Evolutionary conservation across 2,329 filamentous ascomycete genomes (phyloP).

Genomic region (Emydomyces testavorans): DNA sequence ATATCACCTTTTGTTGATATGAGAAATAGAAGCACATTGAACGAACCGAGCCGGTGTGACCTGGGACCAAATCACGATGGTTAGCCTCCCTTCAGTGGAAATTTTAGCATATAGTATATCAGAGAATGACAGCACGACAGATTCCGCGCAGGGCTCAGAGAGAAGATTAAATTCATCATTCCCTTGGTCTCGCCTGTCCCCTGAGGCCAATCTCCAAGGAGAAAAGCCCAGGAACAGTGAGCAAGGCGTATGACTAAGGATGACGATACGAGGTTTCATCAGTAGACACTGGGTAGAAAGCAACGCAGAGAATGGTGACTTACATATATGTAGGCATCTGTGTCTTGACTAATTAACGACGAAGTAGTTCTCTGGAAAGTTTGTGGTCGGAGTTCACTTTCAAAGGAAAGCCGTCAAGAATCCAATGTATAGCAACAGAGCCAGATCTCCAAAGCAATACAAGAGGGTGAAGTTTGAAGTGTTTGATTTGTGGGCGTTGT

Average conservation of each 20-base stretch:
- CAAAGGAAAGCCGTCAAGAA: neutral
- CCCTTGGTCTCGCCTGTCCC: slow-evolving; percentile 4
- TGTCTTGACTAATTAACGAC: neutral
- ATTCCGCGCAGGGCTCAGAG: slow-evolving; percentile 2
- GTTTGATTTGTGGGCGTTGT: too few relatives aligned
- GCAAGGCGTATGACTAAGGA: slow-evolving; percentile 12
- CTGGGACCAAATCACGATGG: too few relatives aligned
- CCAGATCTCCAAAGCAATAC: neutral
- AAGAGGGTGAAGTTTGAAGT: too few relatives aligned
- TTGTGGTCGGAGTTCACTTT: neutral
- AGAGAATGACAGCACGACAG: neutral
- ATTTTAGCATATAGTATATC: too few relatives aligned
- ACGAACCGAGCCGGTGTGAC: too few relatives aligned
- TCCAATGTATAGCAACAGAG: neutral
- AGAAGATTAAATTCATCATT: slow-evolving; percentile 12
- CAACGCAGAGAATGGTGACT: neutral
- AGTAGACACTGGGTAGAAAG: neutral
- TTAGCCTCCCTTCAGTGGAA: neutral
- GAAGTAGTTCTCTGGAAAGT: neutral
- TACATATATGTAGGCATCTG: too few relatives aligned
- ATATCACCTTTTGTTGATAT: too few relatives aligned
- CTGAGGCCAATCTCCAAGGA: neutral
- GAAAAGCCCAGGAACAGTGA: neutral
- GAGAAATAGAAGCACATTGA: too few relatives aligned
- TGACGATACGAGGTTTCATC: slow-evolving; percentile 11